These are phyloP conservation scores for Trichoderma arundinaceum DNA, from an alignment of 2,329 filamentous ascomycete genomes.

Conservation along the genomic window DNA sequence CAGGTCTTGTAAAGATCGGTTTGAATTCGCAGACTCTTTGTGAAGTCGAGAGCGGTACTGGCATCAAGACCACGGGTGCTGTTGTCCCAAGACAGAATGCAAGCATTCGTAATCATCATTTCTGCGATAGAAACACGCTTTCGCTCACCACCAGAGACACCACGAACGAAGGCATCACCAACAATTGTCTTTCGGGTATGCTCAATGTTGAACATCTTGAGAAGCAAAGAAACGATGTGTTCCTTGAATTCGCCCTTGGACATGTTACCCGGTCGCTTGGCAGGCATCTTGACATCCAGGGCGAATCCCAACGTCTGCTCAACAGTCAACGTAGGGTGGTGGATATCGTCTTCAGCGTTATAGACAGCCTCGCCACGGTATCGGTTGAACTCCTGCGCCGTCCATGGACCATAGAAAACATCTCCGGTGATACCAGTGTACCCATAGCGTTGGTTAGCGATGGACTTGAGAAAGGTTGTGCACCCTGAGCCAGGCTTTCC, in stretches of 20 bases:
- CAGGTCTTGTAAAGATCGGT: constrained; percentile 84
- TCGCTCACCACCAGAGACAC: constrained; percentile 78
- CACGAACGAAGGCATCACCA: constrained; percentile 79
- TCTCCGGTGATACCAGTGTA: constrained; percentile 67
- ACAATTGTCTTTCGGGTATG: constrained; percentile 86
- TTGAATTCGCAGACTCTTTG: constrained; percentile 74
- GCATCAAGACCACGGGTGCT: constrained; percentile 72
- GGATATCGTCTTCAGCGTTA: constrained; percentile 79
- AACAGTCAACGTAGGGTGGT: constrained; percentile 84
- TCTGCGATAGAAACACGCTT: constrained; percentile 85
- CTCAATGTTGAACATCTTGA: constrained; percentile 94
- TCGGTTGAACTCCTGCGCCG: constrained; percentile 70
- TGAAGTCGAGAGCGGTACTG: constrained; percentile 69
- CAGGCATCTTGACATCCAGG: constrained; percentile 81
- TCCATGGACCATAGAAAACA: constrained; percentile 77
- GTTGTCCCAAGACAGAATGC: constrained; percentile 78
- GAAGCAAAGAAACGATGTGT: constrained; percentile 72
- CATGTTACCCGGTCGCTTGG: constrained; percentile 76
- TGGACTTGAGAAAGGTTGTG: constrained; percentile 71
- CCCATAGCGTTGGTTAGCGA: constrained; percentile 67
- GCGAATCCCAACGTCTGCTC: constrained; percentile 87
- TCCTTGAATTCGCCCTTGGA: constrained; percentile 77
- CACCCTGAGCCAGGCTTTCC: constrained; percentile 77
- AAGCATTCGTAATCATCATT: constrained; percentile 77
- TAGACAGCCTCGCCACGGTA: constrained; percentile 86